Base-by-base conservation (phyloP, 345 rosid genomes). In the Hevea brasiliensis region DNA sequence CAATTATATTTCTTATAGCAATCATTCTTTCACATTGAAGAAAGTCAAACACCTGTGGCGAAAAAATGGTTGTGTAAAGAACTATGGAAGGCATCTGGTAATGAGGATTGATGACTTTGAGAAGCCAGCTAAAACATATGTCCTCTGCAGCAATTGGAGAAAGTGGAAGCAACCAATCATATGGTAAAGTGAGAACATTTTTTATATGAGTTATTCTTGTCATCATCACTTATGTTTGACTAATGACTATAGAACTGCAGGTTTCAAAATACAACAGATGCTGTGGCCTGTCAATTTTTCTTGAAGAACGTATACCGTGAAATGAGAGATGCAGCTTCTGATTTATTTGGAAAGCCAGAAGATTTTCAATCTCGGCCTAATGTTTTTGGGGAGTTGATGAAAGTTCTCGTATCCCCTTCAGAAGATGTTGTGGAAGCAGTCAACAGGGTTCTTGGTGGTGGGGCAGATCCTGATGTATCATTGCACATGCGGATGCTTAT, bases 21-120 rank as follows among this genome's bases (percentile, higher is more conserved):
- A 87, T 66, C 67, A 79, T 67, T 82, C 96, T 40, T 89, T 91
- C 67, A 91, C 98, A 2, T 8, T 91, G 87, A 81, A 57, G n/a
- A 98, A 95, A 86, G 92, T 95, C 72, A 92, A 95, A 78, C 97
- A 87, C 85, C 83, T 95, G 1, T 95, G 99, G 98, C 85, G 96
- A 76, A 85, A 67, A 72, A 89, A 95, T 65, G 87, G 87, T 21
- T 95, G 98, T 26, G 32, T 89, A 7, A 85, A 86, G 76, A 89
- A 79, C 41, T 87, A 82, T 24, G 83, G 83, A 57, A 92, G 83
- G 69, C 89, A 90, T 80, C 80, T 95, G 72, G 89, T 83, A 37
- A 90, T 91, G 90, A 91, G 99, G 78, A 79, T 84, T 44, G 99
- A 95, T 83, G 98, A 95, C 86, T 95, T 95, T 78, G 93, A 77